Base-by-base conservation (phyloP, 1,284 basidiomycete species). In the Ceratobasidium sp. region DNA sequence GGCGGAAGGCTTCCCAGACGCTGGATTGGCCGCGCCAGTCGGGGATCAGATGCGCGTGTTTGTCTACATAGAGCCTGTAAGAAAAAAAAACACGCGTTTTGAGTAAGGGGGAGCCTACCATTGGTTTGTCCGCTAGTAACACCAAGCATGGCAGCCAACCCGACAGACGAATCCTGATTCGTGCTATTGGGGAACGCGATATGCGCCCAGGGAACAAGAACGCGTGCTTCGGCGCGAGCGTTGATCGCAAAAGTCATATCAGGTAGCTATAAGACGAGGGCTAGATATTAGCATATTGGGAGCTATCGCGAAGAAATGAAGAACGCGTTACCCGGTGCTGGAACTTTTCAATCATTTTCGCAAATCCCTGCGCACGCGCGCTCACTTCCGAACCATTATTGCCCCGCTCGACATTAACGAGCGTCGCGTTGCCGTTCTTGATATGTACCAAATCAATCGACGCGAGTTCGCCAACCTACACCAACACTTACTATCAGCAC, bases 161-260 rank as follows among this genome's bases (percentile, higher is more conserved):
- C 71, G 53, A 49, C 86, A 77, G 89, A 88, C 3, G 89, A 88
- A 76, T 90, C 86, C 81, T 90, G 87, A 1, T 82, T 82, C 0
- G 94, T 94, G 68, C 92, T 84, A 82, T 96, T 96, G 7, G 93
- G 90, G 82, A 90, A 92, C 68, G 87, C 84, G 55, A 88, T 87
- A 83, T 93, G 91, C 83, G 95, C 95, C 95, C 94, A 97, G 63
- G 95, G 93, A 9, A 97, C 92, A 23, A 98, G 88, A 13, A 98
- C 92, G 26, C 97, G 93, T 15, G 96, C 95, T 86, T 98, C 97
- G 0, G 96, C 93, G 86, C 94, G 94, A 55, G 94, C 91, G 82
- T 98, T 98, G 86, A 98, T 91, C 0, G 97, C 91, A 81, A 98
- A 93, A 82, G 97, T 93, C 91, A 98, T 92, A 86, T 97, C 91